Conservation (phyloP, 768 basidiomycete genomes). For the Termitomyces sp. region DNA sequence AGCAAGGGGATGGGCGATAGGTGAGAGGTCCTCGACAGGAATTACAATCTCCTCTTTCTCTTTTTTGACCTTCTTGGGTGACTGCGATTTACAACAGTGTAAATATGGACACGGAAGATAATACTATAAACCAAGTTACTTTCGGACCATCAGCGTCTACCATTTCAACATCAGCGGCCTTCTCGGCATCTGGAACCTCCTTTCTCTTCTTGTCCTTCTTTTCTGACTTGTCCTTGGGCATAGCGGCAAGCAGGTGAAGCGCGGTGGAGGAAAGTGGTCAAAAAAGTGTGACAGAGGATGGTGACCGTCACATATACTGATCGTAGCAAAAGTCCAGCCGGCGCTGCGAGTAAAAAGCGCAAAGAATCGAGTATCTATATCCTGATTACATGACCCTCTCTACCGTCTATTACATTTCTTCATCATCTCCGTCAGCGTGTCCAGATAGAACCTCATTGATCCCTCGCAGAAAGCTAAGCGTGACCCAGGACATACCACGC, state of each 20-base stretch:
- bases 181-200: conserved; percentile 37
- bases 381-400: no score
- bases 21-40: conserved; percentile 79
- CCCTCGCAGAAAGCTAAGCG: conserved; percentile 59
- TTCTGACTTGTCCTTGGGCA: conserved; percentile 75
- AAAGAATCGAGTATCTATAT: background rate
- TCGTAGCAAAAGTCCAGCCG: no score
- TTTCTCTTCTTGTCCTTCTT: conserved; percentile 74
- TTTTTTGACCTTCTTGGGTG: conserved; percentile 60
- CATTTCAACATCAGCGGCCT: conserved; percentile 48
- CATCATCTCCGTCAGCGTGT: conserved; percentile 20
- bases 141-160: conserved; percentile 28
- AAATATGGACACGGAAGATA: conserved; percentile 7
- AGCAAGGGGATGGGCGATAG: conserved; percentile 92
- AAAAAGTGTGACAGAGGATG: conserved; percentile 12
- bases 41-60: conserved; percentile 65
- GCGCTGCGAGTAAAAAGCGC: no score
- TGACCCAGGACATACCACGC: conserved; percentile 66
- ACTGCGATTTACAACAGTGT: conserved; percentile 22
- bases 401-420: background rate
- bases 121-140: conserved; percentile 20
- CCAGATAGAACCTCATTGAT: conserved; percentile 31
- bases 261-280: conserved; percentile 2
- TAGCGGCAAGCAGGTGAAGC: conserved; percentile 16
- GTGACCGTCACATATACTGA: conserved; percentile 11